Evolutionary conservation across 805 yeast genomes (phyloP).

Genomic region (Tetrapisispora phaffii): DNA sequence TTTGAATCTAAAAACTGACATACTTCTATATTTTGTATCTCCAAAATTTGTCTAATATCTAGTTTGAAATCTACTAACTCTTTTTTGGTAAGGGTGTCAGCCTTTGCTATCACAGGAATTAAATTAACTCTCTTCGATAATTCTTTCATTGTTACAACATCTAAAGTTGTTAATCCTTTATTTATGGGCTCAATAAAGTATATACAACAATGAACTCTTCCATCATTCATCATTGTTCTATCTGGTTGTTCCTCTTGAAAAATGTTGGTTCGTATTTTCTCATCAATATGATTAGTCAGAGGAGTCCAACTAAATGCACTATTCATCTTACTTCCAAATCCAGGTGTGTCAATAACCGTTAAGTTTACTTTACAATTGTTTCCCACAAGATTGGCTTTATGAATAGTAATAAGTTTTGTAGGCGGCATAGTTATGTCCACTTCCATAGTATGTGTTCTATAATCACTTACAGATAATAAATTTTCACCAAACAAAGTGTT

Average conservation of each 20-base stretch:
- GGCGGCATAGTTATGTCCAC: slow-evolving; percentile 22
- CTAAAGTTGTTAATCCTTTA: slow-evolving; percentile 51
- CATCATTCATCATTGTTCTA: slow-evolving; percentile 44
- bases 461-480: slow-evolving; percentile 22
- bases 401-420: slow-evolving; percentile 19
- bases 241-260: slow-evolving; percentile 73
- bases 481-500: slow-evolving; percentile 63
- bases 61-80: slow-evolving; percentile 49
- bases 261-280: slow-evolving; percentile 57
- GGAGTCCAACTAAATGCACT: slow-evolving; percentile 60
- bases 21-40: slow-evolving; percentile 45
- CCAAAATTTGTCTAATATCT: slow-evolving; percentile 41
- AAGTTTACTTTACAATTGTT: slow-evolving; percentile 48
- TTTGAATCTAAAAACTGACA: slow-evolving; percentile 41
- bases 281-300: slow-evolving; percentile 64
- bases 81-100: slow-evolving; percentile 51
- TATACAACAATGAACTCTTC: slow-evolving; percentile 74
- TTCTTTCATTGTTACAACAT: slow-evolving; percentile 62
- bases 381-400: slow-evolving; percentile 48
- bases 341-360: slow-evolving; percentile 64
- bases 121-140: slow-evolving; percentile 65
- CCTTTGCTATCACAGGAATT: slow-evolving; percentile 73
- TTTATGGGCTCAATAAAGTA: slow-evolving; percentile 71
- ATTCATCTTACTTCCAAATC: slow-evolving; percentile 64
- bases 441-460: slow-evolving; percentile 34